phyloP scores from a whole-genome alignment of 2,329 filamentous ascomycete genomes.

The Sclerotinia sclerotiorum region DNA sequence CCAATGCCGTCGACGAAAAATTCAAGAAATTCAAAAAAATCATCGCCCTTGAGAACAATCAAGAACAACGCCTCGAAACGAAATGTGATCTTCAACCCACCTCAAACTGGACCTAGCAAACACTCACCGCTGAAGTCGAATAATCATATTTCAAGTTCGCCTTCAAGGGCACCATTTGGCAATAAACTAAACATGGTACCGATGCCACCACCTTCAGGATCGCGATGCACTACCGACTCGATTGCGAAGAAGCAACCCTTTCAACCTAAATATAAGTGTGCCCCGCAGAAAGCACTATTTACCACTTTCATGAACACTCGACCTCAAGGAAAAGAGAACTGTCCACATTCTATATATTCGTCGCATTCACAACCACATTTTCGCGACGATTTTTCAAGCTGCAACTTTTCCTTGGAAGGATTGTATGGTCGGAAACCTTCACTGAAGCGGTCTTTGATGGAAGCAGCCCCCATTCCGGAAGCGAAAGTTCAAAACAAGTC shows the following conservation, averaged over 20 bases:
- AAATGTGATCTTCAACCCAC: slow-evolving; percentile 67
- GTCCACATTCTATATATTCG: slow-evolving; percentile 47
- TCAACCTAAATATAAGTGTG: slow-evolving; percentile 56
- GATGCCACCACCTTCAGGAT: slow-evolving; percentile 63
- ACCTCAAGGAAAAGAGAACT: slow-evolving; percentile 55
- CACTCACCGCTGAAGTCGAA: slow-evolving; percentile 69
- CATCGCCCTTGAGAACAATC: slow-evolving; percentile 45
- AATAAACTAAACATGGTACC: slow-evolving; percentile 65
- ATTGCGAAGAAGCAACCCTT: slow-evolving; percentile 64
- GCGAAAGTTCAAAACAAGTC: slow-evolving; percentile 68
- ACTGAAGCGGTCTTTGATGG: slow-evolving; percentile 64
- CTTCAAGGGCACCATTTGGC: slow-evolving; percentile 59
- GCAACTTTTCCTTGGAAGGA: slow-evolving; percentile 53
- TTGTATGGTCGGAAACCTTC: slow-evolving; percentile 52
- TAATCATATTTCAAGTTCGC: slow-evolving; percentile 56
- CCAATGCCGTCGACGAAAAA: slow-evolving; percentile 38
- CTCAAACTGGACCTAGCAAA: slow-evolving; percentile 50
- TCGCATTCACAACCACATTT: slow-evolving; percentile 47
- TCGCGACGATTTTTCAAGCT: slow-evolving; percentile 27
- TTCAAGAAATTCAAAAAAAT: slow-evolving; percentile 31
- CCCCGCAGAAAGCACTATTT: slow-evolving; percentile 52
- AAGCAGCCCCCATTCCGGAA: slow-evolving; percentile 72
- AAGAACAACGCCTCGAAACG: slow-evolving; percentile 48
- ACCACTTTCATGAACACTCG: slow-evolving; percentile 44
- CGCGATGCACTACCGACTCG: slow-evolving; percentile 61